phyloP scores from a whole-genome alignment of 2,329 filamentous ascomycete species.

The Penicillium paneum region DNA sequence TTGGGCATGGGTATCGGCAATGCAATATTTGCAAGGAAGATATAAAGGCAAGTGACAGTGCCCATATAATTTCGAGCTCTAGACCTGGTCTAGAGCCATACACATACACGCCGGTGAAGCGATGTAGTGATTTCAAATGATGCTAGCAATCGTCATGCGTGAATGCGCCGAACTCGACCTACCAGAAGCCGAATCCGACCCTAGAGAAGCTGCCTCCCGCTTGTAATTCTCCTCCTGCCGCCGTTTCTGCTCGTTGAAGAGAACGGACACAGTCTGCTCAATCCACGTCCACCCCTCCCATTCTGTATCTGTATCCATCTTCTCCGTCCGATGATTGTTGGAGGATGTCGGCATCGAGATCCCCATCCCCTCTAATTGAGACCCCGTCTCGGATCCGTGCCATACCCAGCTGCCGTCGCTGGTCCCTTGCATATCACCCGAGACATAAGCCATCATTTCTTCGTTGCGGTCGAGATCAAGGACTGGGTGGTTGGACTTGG shows the following conservation, averaged over 20 bases:
- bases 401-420: conserved; percentile 79
- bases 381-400: conserved; percentile 58
- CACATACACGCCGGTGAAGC: neutral
- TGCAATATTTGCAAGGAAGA: conserved; percentile 9
- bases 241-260: conserved; percentile 37
- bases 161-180: conserved; percentile 35
- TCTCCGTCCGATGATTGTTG: conserved; percentile 42
- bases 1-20: conserved; percentile 9
- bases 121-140: conserved; percentile 33
- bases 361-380: conserved; percentile 32
- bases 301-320: conserved; percentile 58
- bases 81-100: neutral
- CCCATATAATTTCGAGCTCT: neutral
- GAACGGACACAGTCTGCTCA: conserved; percentile 56
- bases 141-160: conserved; percentile 48
- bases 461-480: conserved; percentile 64
- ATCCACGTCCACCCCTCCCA: conserved; percentile 81
- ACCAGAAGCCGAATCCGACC: conserved; percentile 24
- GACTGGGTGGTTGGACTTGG: conserved; percentile 31
- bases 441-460: conserved; percentile 81
- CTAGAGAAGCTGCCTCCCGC: conserved; percentile 14
- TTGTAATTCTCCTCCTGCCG: conserved; percentile 6
- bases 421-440: conserved; percentile 80
- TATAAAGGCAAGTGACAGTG: neutral
- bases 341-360: conserved; percentile 11